Evolutionary conservation across 2,329 filamentous ascomycete genomes (phyloP).

Genomic region (Claviceps lovelessii): DNA sequence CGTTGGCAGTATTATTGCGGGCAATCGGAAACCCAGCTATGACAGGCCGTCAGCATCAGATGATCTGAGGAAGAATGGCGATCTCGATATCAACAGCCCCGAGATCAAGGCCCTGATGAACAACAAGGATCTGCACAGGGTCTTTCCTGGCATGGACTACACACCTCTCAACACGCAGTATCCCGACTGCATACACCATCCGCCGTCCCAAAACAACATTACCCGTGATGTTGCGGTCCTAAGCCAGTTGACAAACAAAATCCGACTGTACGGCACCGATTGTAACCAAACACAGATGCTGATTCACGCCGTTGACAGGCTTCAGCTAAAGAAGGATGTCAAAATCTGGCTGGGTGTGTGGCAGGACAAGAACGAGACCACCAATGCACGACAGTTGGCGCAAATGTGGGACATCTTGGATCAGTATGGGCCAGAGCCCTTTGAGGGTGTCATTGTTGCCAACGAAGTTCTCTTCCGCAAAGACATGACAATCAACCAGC

Average conservation of each 20-base stretch:
- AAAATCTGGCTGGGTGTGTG: constrained; percentile 93
- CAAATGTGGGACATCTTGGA: constrained; percentile 80
- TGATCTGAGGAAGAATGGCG: constrained; percentile 50
- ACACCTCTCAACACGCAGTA: constrained; percentile 86
- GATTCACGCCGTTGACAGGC: constrained; percentile 61
- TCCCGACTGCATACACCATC: constrained; percentile 61
- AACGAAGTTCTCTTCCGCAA: constrained; percentile 69
- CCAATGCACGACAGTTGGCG: constrained; percentile 64
- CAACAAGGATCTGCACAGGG: constrained; percentile 72
- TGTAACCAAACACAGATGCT: constrained; percentile 97
- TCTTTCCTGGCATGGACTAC: constrained; percentile 92
- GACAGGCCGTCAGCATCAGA: constrained; percentile 35
- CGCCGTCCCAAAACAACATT: constrained; percentile 85
- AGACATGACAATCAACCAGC: constrained; percentile 50
- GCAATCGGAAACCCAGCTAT: constrained; percentile 25
- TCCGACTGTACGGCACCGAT: constrained; percentile 87
- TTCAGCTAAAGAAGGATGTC: constrained; percentile 56
- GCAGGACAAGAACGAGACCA: constrained; percentile 72
- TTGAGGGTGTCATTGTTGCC: constrained; percentile 70
- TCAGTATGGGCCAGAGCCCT: constrained; percentile 49
- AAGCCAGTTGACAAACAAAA: constrained; percentile 73
- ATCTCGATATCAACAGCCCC: constrained; percentile 56
- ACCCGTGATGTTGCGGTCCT: constrained; percentile 84
- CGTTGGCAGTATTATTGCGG: constrained; percentile 56
- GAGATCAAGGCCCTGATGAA: constrained; percentile 73